Conservation (phyloP, 495 filamentous ascomycete genomes). For the Glarea lozoyensis region DNA sequence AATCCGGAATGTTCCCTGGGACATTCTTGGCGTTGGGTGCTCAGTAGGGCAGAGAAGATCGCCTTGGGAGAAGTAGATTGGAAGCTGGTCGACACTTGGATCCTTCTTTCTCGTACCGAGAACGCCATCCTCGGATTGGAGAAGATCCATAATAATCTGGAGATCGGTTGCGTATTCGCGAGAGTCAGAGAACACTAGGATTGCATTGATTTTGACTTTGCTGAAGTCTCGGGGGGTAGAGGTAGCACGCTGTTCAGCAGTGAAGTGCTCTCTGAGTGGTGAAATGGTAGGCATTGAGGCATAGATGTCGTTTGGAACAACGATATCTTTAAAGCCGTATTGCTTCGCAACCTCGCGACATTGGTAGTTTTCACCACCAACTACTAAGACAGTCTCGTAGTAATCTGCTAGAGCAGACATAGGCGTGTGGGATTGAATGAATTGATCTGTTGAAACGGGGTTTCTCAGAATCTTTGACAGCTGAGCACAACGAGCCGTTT, state of each 20-base stretch:
- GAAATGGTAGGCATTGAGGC: slow-evolving; percentile 53
- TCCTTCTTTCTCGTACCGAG: slow-evolving; percentile 59
- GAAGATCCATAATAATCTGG: slow-evolving; percentile 76
- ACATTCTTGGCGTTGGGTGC: slow-evolving; percentile 74
- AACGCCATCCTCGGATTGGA: slow-evolving; percentile 61
- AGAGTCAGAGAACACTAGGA: slow-evolving; percentile 73
- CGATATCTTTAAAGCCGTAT: slow-evolving; percentile 58
- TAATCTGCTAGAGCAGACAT: slow-evolving; percentile 60
- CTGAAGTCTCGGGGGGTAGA: slow-evolving; percentile 54
- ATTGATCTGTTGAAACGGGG: slow-evolving; percentile 52
- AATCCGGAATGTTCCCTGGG: slow-evolving; percentile 85
- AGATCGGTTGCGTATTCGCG: slow-evolving; percentile 77
- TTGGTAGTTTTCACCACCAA: slow-evolving; percentile 56
- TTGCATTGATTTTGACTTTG: slow-evolving; percentile 66
- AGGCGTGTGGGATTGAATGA: slow-evolving; percentile 60
- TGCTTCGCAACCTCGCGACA: slow-evolving; percentile 58
- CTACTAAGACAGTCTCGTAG: slow-evolving; percentile 56
- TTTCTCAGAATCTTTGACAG: slow-evolving; percentile 48
- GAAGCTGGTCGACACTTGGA: slow-evolving; percentile 58
- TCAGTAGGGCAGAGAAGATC: slow-evolving; percentile 80
- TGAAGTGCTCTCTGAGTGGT: slow-evolving; percentile 51
- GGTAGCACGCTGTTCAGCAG: slow-evolving; percentile 46
- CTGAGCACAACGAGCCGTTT: slow-evolving; percentile 46
- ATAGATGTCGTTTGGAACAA: slow-evolving; percentile 59
- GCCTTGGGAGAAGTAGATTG: slow-evolving; percentile 82